Percentiles rank a stretch among this genome's conserved stretches.
phyloP scores from a whole-genome alignment of 306 rosid species.

The Pterocarpus santalinus region DNA sequence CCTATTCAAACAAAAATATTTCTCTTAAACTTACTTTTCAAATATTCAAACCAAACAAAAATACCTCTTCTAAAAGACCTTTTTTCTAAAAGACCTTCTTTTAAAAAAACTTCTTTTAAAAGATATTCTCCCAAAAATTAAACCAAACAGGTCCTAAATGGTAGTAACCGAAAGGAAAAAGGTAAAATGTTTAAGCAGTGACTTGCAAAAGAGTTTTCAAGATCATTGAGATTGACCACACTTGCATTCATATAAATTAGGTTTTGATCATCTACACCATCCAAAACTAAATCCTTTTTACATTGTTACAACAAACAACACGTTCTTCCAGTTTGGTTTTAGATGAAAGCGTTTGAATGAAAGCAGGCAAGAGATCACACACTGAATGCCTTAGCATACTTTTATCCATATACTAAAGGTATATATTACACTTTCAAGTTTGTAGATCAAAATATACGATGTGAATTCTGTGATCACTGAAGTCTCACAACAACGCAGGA shows the following conservation, averaged over 20 bases:
- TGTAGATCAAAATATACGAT: conserved; percentile 11
- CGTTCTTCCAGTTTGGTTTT: conserved; percentile 7
- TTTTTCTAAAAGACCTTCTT: too few species aligned
- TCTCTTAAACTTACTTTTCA: too few species aligned
- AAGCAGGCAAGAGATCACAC: conserved; percentile 31
- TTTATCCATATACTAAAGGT: conserved; percentile 29
- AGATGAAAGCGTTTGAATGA: conserved; percentile 38
- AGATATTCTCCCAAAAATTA: too few species aligned
- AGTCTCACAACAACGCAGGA: conserved; percentile 85
- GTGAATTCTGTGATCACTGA: conserved; percentile 54
- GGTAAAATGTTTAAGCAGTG: background rate
- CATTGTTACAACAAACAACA: conserved; percentile 36
- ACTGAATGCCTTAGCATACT: conserved; percentile 15
- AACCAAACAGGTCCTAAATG: too few species aligned
- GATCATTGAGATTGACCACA: background rate
- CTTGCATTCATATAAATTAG: conserved; percentile 34
- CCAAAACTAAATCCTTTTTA: conserved; percentile 27
- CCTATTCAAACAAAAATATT: too few species aligned
- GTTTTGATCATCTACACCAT: conserved; percentile 14
- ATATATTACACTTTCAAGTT: conserved; percentile 42
- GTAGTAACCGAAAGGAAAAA: background rate
- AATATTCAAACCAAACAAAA: too few species aligned
- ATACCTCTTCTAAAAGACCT: too few species aligned
- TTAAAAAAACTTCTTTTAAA: too few species aligned
- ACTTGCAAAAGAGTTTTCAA: conserved; percentile 3